Evolutionary conservation across 352 stramenopile genomes (phyloP).

Genomic region (Phytophthora lateralis): DNA sequence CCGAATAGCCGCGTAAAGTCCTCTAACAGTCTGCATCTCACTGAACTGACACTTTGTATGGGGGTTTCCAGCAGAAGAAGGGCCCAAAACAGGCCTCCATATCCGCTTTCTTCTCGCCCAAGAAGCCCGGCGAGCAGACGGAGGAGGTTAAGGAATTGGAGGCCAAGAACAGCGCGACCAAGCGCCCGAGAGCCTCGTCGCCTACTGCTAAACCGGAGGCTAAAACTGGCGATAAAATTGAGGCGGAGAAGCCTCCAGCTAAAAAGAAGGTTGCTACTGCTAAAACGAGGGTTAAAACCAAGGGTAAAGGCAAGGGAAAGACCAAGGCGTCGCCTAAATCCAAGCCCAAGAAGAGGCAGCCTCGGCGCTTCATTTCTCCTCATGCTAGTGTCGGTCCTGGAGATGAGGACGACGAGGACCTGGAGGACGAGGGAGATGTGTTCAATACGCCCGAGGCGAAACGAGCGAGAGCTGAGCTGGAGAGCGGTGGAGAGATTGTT

Average conservation of each 20-base stretch:
- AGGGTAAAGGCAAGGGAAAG: slow-evolving; percentile 30
- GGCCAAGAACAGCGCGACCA: slow-evolving; percentile 20
- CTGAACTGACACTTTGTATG: slow-evolving; percentile 22
- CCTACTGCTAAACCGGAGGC: slow-evolving; percentile 14
- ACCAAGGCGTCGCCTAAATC: slow-evolving; percentile 25
- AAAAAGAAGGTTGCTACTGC: slow-evolving; percentile 5
- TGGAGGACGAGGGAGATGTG: slow-evolving; percentile 32
- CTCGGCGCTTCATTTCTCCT: slow-evolving; percentile 36
- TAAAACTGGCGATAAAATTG: slow-evolving; percentile 12
- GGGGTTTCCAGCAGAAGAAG: slow-evolving; percentile 53
- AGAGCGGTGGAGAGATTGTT: slow-evolving; percentile 23
- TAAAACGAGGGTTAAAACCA: slow-evolving; percentile 25
- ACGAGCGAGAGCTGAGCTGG: slow-evolving; percentile 30
- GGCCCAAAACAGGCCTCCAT: slow-evolving; percentile 65
- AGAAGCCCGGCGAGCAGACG: slow-evolving; percentile 25
- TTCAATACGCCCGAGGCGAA: slow-evolving; percentile 38
- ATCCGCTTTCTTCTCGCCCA: slow-evolving; percentile 80
- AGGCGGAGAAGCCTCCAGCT: slow-evolving; percentile 12
- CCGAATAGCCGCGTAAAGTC: neutral
- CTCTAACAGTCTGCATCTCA: neutral
- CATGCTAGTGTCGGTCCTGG: slow-evolving; percentile 31
- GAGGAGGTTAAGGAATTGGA: slow-evolving; percentile 15
- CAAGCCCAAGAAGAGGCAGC: slow-evolving; percentile 19
- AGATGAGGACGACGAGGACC: slow-evolving; percentile 29
- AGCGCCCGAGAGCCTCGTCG: slow-evolving; percentile 16